Conservation (phyloP, 2,329 filamentous ascomycete genomes). For the Hypoxylon sp. region DNA sequence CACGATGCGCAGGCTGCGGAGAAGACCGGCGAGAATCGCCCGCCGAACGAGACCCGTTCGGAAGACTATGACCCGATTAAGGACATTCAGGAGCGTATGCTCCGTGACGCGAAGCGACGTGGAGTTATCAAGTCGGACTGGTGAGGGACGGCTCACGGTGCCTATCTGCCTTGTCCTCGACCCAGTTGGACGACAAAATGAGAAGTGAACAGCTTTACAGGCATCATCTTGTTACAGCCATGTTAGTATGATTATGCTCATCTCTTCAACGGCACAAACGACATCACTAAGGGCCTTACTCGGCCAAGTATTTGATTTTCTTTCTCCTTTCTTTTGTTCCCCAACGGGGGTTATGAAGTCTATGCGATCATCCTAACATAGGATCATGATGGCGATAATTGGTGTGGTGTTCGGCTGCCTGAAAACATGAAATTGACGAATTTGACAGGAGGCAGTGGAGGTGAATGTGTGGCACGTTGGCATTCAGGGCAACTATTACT, state of each 20-base stretch:
- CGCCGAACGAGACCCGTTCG: conserved; percentile 53
- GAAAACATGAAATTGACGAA: neutral
- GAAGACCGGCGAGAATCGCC: conserved; percentile 61
- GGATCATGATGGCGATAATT: neutral
- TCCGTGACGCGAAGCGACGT: conserved; percentile 51
- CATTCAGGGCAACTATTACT: conserved; percentile 1
- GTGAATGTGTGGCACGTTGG: neutral
- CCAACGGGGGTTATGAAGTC: conserved; percentile 3
- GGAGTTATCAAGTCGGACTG: conserved; percentile 51
- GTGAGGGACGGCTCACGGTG: conserved; percentile 30
- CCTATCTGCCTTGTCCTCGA: conserved; percentile 8
- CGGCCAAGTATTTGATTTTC: conserved; percentile 21
- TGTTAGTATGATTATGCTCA: conserved; percentile 51
- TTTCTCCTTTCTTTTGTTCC: neutral
- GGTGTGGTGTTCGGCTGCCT: neutral
- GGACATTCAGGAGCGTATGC: conserved; percentile 50
- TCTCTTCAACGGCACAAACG: conserved; percentile 50
- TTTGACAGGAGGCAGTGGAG: neutral
- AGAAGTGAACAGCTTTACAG: conserved; percentile 32
- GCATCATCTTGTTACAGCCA: conserved; percentile 46
- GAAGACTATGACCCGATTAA: conserved; percentile 50
- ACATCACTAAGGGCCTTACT: conserved; percentile 42
- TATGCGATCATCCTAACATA: conserved; percentile 5
- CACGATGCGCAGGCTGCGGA: conserved; percentile 48
- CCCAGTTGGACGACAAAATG: conserved; percentile 22